Percentiles rank a stretch among this genome's conserved stretches.
These are phyloP conservation scores for Ceratobasidium theobromae DNA, from an alignment of 1,284 basidiomycete genomes.

Conservation along the genomic window DNA sequence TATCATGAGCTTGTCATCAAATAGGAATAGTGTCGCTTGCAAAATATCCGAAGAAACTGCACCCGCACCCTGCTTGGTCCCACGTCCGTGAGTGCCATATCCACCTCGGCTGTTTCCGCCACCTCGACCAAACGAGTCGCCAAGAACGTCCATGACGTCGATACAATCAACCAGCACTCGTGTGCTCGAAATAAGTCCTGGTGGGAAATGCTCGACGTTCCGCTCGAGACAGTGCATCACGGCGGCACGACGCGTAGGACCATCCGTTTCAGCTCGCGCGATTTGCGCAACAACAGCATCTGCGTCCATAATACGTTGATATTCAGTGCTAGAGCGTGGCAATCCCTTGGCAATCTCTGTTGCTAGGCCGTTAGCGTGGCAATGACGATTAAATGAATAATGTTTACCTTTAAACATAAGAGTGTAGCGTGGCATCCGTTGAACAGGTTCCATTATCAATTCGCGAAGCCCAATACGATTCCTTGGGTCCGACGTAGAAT, in stretches of 20 bases:
- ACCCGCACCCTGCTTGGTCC: background rate
- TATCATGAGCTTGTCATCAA: slow-evolving; percentile 92
- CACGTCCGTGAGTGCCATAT: slow-evolving; percentile 13
- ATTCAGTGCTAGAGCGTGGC: slow-evolving; percentile 72
- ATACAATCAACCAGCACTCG: slow-evolving; percentile 90
- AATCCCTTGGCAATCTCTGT: slow-evolving; percentile 82
- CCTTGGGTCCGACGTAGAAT: slow-evolving; percentile 75
- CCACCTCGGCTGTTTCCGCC: slow-evolving; percentile 4
- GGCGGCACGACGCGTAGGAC: slow-evolving; percentile 85
- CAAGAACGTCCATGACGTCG: slow-evolving; percentile 84
- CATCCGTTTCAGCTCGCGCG: slow-evolving; percentile 89
- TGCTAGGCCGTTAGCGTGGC: background rate
- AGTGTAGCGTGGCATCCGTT: slow-evolving; percentile 95
- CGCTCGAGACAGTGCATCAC: slow-evolving; percentile 85
- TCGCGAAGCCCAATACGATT: slow-evolving; percentile 91
- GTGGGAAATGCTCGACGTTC: slow-evolving; percentile 90
- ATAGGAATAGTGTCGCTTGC: slow-evolving; percentile 89
- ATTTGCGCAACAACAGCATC: slow-evolving; percentile 87
- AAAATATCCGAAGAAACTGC: slow-evolving; percentile 48
- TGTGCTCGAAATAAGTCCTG: slow-evolving; percentile 80
- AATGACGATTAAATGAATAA: slow-evolving; percentile 31
- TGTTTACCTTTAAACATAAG: slow-evolving; percentile 75
- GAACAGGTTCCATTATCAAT: slow-evolving; percentile 99
- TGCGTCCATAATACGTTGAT: slow-evolving; percentile 82
- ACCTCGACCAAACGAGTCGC: slow-evolving; percentile 46